Evolutionary conservation across 805 yeast species (phyloP).

Genomic region (Candida hungchunana): DNA sequence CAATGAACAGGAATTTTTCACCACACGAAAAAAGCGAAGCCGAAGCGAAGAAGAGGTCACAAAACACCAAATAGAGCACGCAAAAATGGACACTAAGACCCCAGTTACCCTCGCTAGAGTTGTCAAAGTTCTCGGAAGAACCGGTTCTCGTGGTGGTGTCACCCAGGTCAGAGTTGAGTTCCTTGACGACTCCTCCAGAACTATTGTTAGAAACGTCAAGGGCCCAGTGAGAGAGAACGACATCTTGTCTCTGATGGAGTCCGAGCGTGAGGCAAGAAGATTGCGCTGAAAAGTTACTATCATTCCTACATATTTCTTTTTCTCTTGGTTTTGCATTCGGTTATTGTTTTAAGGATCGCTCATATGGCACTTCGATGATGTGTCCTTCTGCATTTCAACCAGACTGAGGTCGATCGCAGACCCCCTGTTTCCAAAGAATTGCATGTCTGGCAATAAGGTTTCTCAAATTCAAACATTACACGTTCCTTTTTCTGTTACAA

Average conservation of each 20-base stretch:
- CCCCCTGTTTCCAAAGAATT: no score
- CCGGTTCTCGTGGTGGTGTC: slow-evolving; percentile 99
- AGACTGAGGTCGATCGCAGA: no score
- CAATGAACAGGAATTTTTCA: no score
- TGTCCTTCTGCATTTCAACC: no score
- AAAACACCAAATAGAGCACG: neutral
- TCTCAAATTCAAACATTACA: no score
- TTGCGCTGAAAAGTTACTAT: slow-evolving; percentile 53
- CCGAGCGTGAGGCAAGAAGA: slow-evolving; percentile 99
- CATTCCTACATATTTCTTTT: neutral
- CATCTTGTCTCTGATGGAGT: slow-evolving; percentile 98
- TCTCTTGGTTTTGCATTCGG: neutral
- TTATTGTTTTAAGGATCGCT: no score
- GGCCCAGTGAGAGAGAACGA: slow-evolving; percentile 98
- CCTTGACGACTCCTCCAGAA: slow-evolving; percentile 92
- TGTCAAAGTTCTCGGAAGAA: slow-evolving; percentile 98
- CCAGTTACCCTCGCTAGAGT: slow-evolving; percentile 98
- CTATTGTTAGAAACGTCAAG: slow-evolving; percentile 95
- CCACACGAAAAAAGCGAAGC: no score
- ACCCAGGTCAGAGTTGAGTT: slow-evolving; percentile 98
- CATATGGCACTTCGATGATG: no score
- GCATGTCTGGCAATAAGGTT: no score
- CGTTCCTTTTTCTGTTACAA: no score
- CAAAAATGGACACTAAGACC: slow-evolving; percentile 29
- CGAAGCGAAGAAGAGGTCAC: no score